phyloP scores from a whole-genome alignment of 1,284 basidiomycete species.

The Trametes pubescens region DNA sequence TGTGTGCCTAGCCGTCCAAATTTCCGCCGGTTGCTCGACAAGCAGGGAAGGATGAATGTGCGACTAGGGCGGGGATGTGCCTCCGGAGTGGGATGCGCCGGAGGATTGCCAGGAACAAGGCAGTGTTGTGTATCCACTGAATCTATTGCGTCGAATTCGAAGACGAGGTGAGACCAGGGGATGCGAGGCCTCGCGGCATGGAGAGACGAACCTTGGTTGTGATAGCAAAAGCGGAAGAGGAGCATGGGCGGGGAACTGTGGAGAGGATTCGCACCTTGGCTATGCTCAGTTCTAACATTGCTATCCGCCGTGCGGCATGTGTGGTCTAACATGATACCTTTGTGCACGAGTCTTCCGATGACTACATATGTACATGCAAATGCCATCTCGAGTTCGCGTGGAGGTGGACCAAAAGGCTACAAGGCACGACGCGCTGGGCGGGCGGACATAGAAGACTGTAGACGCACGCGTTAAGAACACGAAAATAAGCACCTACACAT shows the following conservation, averaged over 20 bases:
- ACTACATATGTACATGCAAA: too few species aligned
- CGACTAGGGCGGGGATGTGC: neutral
- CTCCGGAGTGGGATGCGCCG: neutral
- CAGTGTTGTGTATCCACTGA: neutral
- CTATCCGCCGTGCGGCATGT: neutral
- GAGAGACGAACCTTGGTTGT: neutral
- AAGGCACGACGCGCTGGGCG: neutral
- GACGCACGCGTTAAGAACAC: neutral
- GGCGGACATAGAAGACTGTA: neutral
- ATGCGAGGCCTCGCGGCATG: neutral
- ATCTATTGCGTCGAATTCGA: too few species aligned
- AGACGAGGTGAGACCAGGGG: neutral
- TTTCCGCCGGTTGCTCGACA: neutral
- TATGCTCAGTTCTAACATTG: conserved; percentile 3
- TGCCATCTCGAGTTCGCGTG: neutral
- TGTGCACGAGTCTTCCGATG: too few species aligned
- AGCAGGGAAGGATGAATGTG: neutral
- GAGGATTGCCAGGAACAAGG: neutral
- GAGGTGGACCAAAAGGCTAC: neutral
- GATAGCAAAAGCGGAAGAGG: neutral
- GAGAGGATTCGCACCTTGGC: neutral
- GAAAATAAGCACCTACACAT: neutral
- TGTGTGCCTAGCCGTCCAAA: too few species aligned
- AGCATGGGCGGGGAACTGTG: neutral
- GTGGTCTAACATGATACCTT: too few species aligned